Evolutionary conservation across 345 rosid species (phyloP).

Genomic region (Mercurialis annua): DNA sequence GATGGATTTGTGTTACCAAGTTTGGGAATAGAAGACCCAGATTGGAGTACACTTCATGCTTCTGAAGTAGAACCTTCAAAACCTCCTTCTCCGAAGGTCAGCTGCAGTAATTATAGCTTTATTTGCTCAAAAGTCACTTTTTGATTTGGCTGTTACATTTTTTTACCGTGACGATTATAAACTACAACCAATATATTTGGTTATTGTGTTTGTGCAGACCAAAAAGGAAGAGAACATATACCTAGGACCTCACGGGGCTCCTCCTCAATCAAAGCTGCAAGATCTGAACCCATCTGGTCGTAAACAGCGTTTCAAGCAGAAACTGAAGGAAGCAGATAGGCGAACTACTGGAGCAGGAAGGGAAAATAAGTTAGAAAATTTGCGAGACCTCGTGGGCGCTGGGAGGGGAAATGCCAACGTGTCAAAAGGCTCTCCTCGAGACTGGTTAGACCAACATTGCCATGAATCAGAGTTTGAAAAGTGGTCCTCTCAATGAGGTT

Average conservation of each 20-base stretch:
- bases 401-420: constrained; percentile 39
- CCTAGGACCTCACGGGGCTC: constrained; percentile 93
- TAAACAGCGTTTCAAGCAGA: constrained; percentile 82
- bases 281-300: constrained; percentile 51
- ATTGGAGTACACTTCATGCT: constrained; percentile 31
- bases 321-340: constrained; percentile 80
- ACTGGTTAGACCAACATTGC: constrained; percentile 95
- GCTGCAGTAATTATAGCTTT: not conserved
- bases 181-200: not conserved
- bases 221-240: constrained; percentile 71
- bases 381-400: constrained; percentile 68
- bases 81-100: constrained; percentile 63
- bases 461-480: constrained; percentile 82
- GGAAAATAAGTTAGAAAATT: constrained; percentile 79
- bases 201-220: constrained; percentile 28
- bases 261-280: constrained; percentile 66
- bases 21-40: constrained; percentile 55
- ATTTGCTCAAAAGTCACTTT: not conserved
- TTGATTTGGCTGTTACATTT: not conserved
- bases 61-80: constrained; percentile 42
- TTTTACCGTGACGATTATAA: not conserved
- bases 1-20: constrained; percentile 98
- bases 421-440: constrained; percentile 57
- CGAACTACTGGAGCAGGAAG: constrained; percentile 58
- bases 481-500: constrained; percentile 40